Conservation (phyloP, 2,329 filamentous ascomycete genomes). For the Coleophoma eucalyptorum region DNA sequence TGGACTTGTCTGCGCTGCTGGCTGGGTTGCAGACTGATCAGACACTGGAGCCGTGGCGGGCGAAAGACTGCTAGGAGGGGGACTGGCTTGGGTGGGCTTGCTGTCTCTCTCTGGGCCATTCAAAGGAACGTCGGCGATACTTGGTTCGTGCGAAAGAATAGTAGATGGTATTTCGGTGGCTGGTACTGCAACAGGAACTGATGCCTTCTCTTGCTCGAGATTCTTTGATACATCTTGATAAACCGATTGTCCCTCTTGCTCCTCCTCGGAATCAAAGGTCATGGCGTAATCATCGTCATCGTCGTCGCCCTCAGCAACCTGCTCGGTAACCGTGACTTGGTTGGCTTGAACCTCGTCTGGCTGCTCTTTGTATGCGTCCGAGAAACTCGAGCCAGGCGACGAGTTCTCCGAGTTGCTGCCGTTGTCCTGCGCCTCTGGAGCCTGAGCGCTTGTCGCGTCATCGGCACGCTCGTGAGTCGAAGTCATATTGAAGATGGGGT, state of each 20-base stretch:
- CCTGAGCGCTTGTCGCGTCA: slow-evolving; percentile 12
- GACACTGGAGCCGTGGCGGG: slow-evolving; percentile 7
- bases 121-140: slow-evolving; percentile 10
- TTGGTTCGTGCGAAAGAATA: slow-evolving; percentile 11
- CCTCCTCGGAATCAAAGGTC: slow-evolving; percentile 30
- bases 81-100: slow-evolving; percentile 16
- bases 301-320: slow-evolving; percentile 14
- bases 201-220: slow-evolving; percentile 20
- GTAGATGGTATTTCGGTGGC: slow-evolving; percentile 11
- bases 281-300: slow-evolving; percentile 31
- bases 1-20: slow-evolving; percentile 12
- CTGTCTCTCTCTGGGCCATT: slow-evolving; percentile 7
- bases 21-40: slow-evolving; percentile 14
- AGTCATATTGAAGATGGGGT: slow-evolving; percentile 66
- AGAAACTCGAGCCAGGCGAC: slow-evolving; percentile 25
- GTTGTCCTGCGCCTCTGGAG: neutral
- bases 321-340: slow-evolving; percentile 10
- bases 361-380: slow-evolving; percentile 28
- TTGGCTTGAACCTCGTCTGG: slow-evolving; percentile 14
- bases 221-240: slow-evolving; percentile 27
- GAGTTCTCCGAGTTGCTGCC: slow-evolving; percentile 9
- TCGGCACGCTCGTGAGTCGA: slow-evolving; percentile 46
- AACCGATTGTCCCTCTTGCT: slow-evolving; percentile 23
- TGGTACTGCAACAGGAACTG: slow-evolving; percentile 18
- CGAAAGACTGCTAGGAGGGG: slow-evolving; percentile 10